Conservation (phyloP, 495 filamentous ascomycete genomes). For the Glutinoglossum americanum region DNA sequence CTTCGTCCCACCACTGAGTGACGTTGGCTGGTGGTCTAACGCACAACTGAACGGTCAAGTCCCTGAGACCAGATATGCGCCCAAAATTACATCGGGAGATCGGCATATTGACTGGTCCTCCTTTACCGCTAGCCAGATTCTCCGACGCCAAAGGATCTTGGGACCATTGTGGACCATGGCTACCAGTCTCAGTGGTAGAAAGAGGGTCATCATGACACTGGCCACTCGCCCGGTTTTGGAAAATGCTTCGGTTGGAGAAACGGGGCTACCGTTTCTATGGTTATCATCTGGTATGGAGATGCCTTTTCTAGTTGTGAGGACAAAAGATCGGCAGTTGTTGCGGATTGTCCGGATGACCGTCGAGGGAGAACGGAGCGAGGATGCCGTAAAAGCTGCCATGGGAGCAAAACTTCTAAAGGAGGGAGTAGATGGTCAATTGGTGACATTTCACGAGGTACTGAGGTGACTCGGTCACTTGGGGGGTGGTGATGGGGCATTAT, state of each 20-base stretch:
- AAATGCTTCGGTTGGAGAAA: not conserved
- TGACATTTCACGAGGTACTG: not conserved
- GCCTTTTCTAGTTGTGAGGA: not conserved
- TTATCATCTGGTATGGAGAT: not conserved
- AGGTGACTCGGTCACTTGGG: not conserved
- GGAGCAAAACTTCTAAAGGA: not conserved
- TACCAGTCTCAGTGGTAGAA: not conserved
- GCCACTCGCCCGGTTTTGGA: not conserved
- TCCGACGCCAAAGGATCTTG: conserved; percentile 2
- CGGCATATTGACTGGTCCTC: conserved; percentile 13
- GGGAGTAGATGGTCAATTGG: not conserved
- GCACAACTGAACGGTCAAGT: not conserved
- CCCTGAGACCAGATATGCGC: conserved; percentile 12
- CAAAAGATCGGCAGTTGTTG: not conserved
- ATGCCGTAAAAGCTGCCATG: not conserved
- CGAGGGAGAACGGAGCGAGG: not conserved
- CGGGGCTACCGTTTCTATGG: not conserved
- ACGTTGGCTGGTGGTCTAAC: conserved; percentile 16
- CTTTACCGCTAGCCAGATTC: conserved; percentile 4
- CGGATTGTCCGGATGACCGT: not conserved
- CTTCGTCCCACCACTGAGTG: conserved; percentile 39
- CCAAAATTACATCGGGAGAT: conserved; percentile 19
- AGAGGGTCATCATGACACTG: not conserved
- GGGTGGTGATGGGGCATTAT: too few relatives aligned
- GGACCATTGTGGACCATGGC: conserved; percentile 13